Evolutionary conservation across 192 early-diverging fungal species (phyloP), one percentile per base, ranked within the genome.

Genomic region (Linnemannia schmuckeri): DNA sequence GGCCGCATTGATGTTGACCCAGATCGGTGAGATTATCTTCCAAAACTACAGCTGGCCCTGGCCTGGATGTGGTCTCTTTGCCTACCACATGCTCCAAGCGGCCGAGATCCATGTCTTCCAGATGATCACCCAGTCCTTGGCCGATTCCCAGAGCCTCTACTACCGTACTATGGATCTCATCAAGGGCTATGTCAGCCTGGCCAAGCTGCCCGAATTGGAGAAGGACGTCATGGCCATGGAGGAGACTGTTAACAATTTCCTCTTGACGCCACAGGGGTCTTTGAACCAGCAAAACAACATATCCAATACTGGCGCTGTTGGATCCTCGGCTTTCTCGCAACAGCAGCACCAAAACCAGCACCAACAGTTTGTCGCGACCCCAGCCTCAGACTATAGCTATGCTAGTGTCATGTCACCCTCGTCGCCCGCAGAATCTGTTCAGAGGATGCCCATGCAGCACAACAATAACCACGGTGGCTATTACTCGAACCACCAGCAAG

Each of bases 41-140:
- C 85, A 87, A 54, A 87, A 87, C 68, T 87, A 87, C 38, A 87
- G 85, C 42, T 87, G 85, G 85, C 85, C 85, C 12, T 87, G 85
- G 85, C 85, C 85, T 49, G 85, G 85, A 2, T 87, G 85, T 75
- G 85, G 85, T 9, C 80, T 87, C 49, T 87, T 87, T 81, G 85
- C 85, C 37, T 87, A 87, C 57, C 85, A 87, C 37, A 87, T 87
- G 85, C 75, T 87, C 42, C 85, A 87, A 20, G 85, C 85, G 7
- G 85, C 85, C 13, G 85, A 87, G 52, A 87, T 87, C 38, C 85
- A 87, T 71, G 76, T 87, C 76, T 87, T 87, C 76, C 85, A 81
- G 72, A 87, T 87, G 85, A 76, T 87, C 2, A 81, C 76, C 4
- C 85, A 87, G 37, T 87, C 85, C 4, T 20, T 80, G 2, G 85